Percentiles rank a stretch among this genome's conserved stretches.
Evolutionary conservation across 179 eudicot species (phyloP).

Genomic region (Silene vulgaris): DNA sequence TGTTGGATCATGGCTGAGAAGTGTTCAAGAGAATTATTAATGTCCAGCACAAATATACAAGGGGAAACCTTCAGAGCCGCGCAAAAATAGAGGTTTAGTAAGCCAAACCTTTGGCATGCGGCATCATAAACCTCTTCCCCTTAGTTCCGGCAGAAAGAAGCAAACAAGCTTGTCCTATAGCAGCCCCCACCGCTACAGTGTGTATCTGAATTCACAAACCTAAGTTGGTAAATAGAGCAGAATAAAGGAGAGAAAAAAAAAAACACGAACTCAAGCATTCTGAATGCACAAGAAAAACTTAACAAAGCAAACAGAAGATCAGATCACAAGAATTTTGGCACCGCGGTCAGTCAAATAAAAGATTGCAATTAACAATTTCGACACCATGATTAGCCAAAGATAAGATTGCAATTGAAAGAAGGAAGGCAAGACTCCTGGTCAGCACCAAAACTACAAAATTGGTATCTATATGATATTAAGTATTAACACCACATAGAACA

Average conservation of each 20-base stretch:
- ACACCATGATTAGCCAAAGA: neutral
- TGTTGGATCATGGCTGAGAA: constrained; percentile 70
- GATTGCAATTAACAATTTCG: neutral
- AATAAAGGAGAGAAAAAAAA: neutral
- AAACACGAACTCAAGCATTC: neutral
- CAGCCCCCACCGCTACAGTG: constrained; percentile 74
- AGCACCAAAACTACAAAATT: constrained; percentile 1
- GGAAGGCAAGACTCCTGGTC: neutral
- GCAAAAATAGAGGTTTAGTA: neutral
- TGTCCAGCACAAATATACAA: neutral
- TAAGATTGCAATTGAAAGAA: neutral
- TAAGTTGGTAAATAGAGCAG: constrained; percentile 14
- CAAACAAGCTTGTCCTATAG: constrained; percentile 85
- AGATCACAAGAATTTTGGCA: neutral
- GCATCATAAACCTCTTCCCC: constrained; percentile 82
- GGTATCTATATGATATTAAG: too few species aligned
- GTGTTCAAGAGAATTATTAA: constrained; percentile 15
- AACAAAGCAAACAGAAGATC: neutral
- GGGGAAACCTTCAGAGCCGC: neutral
- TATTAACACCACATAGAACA: neutral
- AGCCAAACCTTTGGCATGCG: constrained; percentile 65
- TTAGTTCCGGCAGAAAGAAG: constrained; percentile 86
- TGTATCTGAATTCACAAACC: constrained; percentile 47
- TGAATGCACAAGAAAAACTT: neutral
- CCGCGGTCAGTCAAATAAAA: neutral